Base-by-base conservation (phyloP, 768 basidiomycete genomes). In the Arthromyces matolae region DNA sequence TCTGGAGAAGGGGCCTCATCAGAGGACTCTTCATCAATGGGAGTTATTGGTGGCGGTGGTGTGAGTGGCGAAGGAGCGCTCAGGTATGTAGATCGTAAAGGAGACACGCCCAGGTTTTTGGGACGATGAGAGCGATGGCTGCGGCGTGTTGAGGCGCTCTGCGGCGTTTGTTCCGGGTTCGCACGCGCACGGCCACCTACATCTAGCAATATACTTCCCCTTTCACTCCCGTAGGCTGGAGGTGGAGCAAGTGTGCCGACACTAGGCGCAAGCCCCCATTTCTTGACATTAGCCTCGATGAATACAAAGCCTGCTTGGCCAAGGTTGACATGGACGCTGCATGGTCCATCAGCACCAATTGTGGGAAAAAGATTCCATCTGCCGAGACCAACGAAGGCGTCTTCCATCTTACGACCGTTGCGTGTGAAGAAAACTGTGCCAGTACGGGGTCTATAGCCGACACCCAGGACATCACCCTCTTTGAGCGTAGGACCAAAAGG, bases 381-480 rank as follows among this genome's bases (percentile, higher is more conserved):
- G 60, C 81, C 89, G 49, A 99, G 74, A 29, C 93, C 95, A 46
- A 91, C 72, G 59, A 91, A 99, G 7, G 93, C 94, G 64, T 99
- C 96, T 57, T 97, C 95, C 66, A 93, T 82, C 70, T 93, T 96
- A 51, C 93, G 84, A 25, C 96, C 96, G 59, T 99, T 99, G 50
- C 94, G 86, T 31, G 96, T 98, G 75, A 90, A 99, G 71, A 99
- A 99, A n/a, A 99, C 93, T 0, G 93, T 94, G 23, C 96, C 96
- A 3, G 89, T 91, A 32, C 96, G 84, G 4, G 96, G 96, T 19
- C 93, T 84, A 70, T 96, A 99, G 4, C 94, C 96, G 18, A 98
- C 80, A 24, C 96, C 96, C 24, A 99, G 76, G 0, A 96, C 91
- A 64, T 99, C 96, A 16, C 96, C 94, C 65, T 97, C 93, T 61